Conservation (phyloP, 495 filamentous ascomycete genomes). For the Trichoderma orchidacearum region DNA sequence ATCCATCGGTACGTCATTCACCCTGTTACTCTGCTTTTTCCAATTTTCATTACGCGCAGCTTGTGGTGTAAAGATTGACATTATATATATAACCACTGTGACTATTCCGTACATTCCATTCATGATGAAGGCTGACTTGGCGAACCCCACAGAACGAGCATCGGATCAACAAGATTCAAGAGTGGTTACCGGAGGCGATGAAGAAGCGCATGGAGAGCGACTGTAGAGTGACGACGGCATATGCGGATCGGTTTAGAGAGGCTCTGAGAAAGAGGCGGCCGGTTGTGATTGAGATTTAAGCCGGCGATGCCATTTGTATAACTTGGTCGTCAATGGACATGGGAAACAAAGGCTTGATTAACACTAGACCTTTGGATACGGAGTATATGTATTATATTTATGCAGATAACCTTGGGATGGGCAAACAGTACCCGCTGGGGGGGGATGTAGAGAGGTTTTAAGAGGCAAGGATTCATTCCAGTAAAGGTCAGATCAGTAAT, state of each 20-base stretch:
- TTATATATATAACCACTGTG: neutral
- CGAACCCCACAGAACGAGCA: conserved; percentile 39
- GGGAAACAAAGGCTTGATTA: too few relatives aligned
- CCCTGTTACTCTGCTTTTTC: neutral
- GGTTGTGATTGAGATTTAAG: neutral
- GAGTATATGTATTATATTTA: too few relatives aligned
- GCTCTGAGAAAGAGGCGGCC: conserved; percentile 11
- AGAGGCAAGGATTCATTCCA: too few relatives aligned
- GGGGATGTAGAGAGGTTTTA: too few relatives aligned
- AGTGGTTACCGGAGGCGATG: conserved; percentile 49
- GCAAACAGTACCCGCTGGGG: too few relatives aligned
- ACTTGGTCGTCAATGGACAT: neutral
- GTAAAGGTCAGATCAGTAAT: too few relatives aligned
- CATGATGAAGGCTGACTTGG: neutral
- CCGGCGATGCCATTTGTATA: neutral
- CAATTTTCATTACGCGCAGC: neutral
- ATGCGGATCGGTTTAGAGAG: conserved; percentile 22
- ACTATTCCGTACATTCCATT: neutral
- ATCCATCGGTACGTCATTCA: conserved; percentile 51
- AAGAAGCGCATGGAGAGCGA: conserved; percentile 38
- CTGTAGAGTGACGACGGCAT: conserved; percentile 25
- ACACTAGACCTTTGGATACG: too few relatives aligned
- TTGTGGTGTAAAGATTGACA: neutral
- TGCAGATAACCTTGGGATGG: too few relatives aligned
- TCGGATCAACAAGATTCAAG: conserved; percentile 54